Percentiles rank a stretch among this genome's conserved stretches.
phyloP scores from a whole-genome alignment of 1,284 basidiomycete genomes.

The Sanghuangporus sanghuang region DNA sequence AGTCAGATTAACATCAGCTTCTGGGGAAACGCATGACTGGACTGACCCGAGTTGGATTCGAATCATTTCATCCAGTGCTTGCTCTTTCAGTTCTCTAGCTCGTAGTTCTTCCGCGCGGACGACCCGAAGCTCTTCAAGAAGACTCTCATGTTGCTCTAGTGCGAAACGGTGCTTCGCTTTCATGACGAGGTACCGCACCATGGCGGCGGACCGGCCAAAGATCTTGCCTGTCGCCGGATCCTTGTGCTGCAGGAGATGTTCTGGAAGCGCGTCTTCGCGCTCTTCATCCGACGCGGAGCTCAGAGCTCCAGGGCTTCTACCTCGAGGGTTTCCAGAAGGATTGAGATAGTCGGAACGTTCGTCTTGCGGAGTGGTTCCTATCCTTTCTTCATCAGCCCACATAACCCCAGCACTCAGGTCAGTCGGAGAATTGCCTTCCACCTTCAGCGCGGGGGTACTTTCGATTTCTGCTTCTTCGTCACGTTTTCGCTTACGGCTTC shows the following conservation, averaged over 20 bases:
- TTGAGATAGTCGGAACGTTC: constrained; percentile 11
- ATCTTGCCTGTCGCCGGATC: constrained; percentile 55
- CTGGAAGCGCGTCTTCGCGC: constrained; percentile 39
- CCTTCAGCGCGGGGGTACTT: constrained; percentile 35
- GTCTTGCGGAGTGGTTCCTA: constrained; percentile 16
- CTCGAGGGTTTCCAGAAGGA: not conserved
- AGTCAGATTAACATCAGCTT: not conserved
- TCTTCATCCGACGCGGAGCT: constrained; percentile 26
- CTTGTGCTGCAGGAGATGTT: constrained; percentile 40
- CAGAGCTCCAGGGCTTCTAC: constrained; percentile 5
- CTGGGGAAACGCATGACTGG: constrained; percentile 1
- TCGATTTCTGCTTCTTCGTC: constrained; percentile 28
- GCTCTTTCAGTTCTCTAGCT: constrained; percentile 51
- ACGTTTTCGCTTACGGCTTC: constrained; percentile 62
- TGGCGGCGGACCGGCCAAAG: constrained; percentile 51
- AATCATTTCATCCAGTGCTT: constrained; percentile 47
- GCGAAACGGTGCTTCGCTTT: constrained; percentile 70
- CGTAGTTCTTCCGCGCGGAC: constrained; percentile 46
- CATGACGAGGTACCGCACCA: constrained; percentile 69
- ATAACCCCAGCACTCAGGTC: constrained; percentile 20
- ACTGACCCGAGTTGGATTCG: constrained; percentile 47
- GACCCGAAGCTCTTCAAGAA: constrained; percentile 58
- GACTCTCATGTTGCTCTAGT: constrained; percentile 52
- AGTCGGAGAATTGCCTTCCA: constrained; percentile 47
- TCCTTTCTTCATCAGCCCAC: constrained; percentile 24